Base-by-base conservation (phyloP, 2,329 filamentous ascomycete genomes). In the Aureobasidium sp. region DNA sequence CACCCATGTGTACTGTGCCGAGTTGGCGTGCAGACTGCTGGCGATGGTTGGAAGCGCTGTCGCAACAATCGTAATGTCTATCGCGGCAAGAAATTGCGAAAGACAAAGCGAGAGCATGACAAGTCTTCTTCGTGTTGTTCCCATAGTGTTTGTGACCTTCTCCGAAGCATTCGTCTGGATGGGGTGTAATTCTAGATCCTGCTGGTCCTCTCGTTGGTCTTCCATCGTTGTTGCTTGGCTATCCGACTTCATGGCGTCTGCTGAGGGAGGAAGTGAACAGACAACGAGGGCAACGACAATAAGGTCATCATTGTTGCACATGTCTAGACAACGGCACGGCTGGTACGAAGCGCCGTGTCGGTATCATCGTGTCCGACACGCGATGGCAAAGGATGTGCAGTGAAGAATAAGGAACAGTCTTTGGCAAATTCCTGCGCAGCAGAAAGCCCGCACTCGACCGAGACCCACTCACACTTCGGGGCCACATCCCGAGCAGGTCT, bases 1-100 rank as follows among this genome's bases (percentile, higher is more conserved):
- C 3, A 63, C 34, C 88, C 88, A 92, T 6, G 86, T 85, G 73
- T 91, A 92, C 31, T 88, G 88, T 15, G 83, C 77, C 3, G 84
- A 84, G 6, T 87, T 61, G 22, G 58, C 88, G 47, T 84, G 70
- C 64, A 92, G 83, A 64, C 87, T 79, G 41, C 74, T 74, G 5
- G 84, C 80, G 65, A 90, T 66, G 37, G 53, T 65, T 37, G 58
- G 63, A 45, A 49, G 48, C 42, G 62, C 53, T 22, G 52, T 63
- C n/a, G 67, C 65, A 37, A 71, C 66, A 27, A 66, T 70, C 17
- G 68, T 64, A 62, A 75, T 74, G 48, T 76, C 73, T 1, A 64
- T 39, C 3, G 62, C 62, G 12, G 56, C 45, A 27, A 64, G 44
- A 36, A 64, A 64, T 22, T 61, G 56, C 12, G 61, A 29, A 9